Conservation (phyloP, 495 filamentous ascomycete genomes). For the Penicillium cinerascens region DNA sequence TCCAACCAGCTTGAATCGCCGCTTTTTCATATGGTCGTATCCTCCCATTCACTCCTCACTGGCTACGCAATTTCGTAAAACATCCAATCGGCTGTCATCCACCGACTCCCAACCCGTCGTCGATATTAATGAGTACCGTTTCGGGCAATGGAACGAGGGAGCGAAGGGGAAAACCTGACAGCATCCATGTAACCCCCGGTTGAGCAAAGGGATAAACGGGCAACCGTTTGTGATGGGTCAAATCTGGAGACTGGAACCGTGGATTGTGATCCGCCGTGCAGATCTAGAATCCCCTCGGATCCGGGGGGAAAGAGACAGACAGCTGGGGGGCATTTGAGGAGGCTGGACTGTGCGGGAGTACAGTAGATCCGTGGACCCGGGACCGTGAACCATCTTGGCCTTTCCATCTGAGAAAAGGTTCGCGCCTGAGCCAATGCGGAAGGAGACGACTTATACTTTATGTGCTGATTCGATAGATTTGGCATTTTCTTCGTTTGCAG, state of each 20-base stretch:
- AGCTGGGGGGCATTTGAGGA: neutral
- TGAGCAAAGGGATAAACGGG: neutral
- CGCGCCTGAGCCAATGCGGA: neutral
- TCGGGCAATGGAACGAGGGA: neutral
- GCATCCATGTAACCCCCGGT: neutral
- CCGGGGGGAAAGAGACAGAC: neutral
- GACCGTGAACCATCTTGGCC: too few relatives aligned
- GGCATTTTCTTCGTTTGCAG: neutral
- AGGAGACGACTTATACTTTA: neutral
- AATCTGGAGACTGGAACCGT: neutral
- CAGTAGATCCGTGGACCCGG: neutral
- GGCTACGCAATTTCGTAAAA: neutral
- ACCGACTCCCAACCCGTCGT: neutral
- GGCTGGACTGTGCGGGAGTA: neutral
- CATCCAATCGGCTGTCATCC: constrained; percentile 4
- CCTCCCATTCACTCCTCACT: neutral
- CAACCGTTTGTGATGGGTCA: neutral
- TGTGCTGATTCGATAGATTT: neutral
- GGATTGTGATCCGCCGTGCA: neutral
- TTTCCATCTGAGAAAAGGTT: neutral
- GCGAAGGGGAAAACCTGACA: neutral
- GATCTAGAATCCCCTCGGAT: neutral
- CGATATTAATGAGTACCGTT: neutral
- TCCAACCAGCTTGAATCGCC: neutral
- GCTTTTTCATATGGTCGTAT: neutral